Percentiles rank a stretch among this genome's conserved stretches.
These are phyloP conservation scores for Aegle marmelos DNA, from an alignment of 345 rosid species.

Conservation along the genomic window DNA sequence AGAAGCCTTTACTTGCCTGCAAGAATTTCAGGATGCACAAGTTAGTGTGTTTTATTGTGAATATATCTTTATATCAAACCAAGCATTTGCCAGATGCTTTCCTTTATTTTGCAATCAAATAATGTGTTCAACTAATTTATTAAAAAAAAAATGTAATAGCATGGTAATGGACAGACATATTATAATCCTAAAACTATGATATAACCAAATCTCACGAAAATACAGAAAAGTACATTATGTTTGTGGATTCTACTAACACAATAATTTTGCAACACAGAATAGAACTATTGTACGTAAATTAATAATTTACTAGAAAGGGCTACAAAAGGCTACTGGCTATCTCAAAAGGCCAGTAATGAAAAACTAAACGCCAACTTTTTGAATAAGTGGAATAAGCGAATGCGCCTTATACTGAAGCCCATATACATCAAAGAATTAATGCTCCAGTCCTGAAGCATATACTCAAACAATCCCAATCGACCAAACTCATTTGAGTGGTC, in stretches of 20 bases:
- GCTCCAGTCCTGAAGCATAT: not conserved
- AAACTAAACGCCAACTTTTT: not conserved
- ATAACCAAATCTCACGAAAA: not conserved
- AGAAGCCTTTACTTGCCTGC: slow-evolving; percentile 49
- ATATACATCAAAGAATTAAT: not conserved
- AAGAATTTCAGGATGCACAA: not conserved
- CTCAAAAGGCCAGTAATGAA: not conserved
- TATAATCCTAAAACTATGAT: not conserved
- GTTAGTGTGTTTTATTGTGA: not conserved
- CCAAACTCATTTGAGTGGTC: not conserved
- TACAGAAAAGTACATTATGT: not conserved
- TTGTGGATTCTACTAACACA: not conserved
- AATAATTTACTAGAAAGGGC: not conserved
- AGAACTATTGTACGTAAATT: no score
- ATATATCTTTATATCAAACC: not conserved
- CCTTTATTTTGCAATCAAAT: not conserved
- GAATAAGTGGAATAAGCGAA: not conserved
- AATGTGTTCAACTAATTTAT: not conserved
- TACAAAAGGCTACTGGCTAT: not conserved
- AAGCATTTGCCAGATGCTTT: not conserved
- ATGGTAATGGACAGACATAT: not conserved
- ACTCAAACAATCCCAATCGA: not conserved
- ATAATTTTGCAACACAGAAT: not conserved
- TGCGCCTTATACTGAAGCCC: not conserved
- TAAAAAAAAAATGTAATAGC: not conserved